Conservation (phyloP, 1,284 basidiomycete genomes). For the Clitocybe nebularis region DNA sequence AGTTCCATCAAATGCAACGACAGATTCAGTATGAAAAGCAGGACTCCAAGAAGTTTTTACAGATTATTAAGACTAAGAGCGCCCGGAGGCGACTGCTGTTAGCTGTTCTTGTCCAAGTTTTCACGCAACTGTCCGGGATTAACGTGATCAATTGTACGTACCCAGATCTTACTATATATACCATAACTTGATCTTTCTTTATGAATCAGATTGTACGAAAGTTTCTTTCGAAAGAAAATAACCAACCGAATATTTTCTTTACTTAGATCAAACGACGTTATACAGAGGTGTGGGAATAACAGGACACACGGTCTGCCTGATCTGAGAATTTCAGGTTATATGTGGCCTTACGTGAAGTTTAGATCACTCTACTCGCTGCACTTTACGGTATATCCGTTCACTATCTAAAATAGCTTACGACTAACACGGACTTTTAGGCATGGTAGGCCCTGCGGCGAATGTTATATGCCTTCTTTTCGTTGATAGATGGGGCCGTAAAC, state of each 20-base stretch:
- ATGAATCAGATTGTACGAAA: slow-evolving; percentile 9
- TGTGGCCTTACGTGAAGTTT: not conserved
- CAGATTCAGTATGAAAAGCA: slow-evolving; percentile 8
- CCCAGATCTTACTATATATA: not conserved
- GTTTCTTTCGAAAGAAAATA: no score
- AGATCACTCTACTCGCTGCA: slow-evolving; percentile 7
- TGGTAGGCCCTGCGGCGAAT: slow-evolving; percentile 6
- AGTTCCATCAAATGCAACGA: slow-evolving; percentile 8
- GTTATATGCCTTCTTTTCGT: slow-evolving; percentile 10
- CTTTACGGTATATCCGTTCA: slow-evolving; percentile 7
- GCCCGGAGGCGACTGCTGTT: slow-evolving; percentile 6
- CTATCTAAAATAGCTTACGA: no score
- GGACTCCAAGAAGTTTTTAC: not conserved
- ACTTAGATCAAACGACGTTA: slow-evolving; percentile 7
- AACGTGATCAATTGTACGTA: slow-evolving; percentile 7
- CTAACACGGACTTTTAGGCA: not conserved
- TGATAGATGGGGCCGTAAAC: slow-evolving; percentile 10
- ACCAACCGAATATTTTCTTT: no score
- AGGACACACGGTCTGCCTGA: slow-evolving; percentile 9
- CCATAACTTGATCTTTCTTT: not conserved
- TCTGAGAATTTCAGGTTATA: not conserved
- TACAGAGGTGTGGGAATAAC: slow-evolving; percentile 7
- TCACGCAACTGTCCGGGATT: slow-evolving; percentile 9
- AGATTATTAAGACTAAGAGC: slow-evolving; percentile 5
- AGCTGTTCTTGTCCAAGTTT: slow-evolving; percentile 5